Evolutionary conservation across 192 early-diverging fungal species (phyloP).

Genomic region (Chytriomyces confervae): DNA sequence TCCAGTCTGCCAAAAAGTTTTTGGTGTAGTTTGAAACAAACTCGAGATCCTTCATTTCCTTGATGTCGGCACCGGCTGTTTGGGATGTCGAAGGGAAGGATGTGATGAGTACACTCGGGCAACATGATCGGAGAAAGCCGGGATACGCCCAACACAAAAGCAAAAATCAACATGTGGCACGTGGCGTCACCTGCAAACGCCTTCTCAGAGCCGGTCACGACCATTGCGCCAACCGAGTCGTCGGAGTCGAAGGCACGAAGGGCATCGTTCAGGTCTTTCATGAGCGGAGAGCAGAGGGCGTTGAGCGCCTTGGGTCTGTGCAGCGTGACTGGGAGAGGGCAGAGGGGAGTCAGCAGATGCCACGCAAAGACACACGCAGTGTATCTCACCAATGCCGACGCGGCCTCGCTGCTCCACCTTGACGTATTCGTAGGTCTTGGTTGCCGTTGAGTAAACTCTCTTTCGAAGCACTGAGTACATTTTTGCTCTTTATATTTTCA

Average conservation of each 20-base stretch:
- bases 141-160: neutral
- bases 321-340: constrained; percentile 67
- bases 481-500: constrained; percentile 80
- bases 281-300: constrained; percentile 90
- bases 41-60: constrained; percentile 93
- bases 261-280: constrained; percentile 90
- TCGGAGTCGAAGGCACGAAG: constrained; percentile 80
- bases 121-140: neutral
- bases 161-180: neutral
- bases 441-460: neutral
- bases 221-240: constrained; percentile 81
- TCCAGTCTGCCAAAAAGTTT: constrained; percentile 96
- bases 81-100: neutral
- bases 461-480: constrained; percentile 75
- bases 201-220: constrained; percentile 93
- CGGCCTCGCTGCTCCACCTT: constrained; percentile 45
- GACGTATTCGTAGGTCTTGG: constrained; percentile 47
- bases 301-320: constrained; percentile 97
- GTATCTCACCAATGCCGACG: constrained; percentile 88
- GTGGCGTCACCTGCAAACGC: constrained; percentile 85
- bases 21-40: constrained; percentile 88
- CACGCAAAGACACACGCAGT: constrained; percentile 56
- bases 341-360: neutral
- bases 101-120: neutral
- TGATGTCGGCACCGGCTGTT: constrained; percentile 96